Evolutionary conservation across 2,329 filamentous ascomycete genomes (phyloP), one percentile per base, ranked within the genome.

Genomic region (Fusarium sp.): DNA sequence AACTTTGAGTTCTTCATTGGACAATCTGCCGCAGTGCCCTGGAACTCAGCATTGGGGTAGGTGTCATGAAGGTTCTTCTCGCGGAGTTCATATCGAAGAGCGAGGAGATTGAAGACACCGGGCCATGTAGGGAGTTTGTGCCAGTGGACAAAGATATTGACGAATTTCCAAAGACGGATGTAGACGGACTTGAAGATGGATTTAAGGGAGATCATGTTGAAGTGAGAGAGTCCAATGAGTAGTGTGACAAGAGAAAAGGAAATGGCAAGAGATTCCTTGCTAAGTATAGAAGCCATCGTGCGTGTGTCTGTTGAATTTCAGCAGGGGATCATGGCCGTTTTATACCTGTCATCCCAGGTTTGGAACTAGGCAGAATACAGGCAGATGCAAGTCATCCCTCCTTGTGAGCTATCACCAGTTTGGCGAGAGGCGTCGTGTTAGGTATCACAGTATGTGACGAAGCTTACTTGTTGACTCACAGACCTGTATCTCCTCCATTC

Each of bases 1-100:
- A 72, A 68, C 26, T 72, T 71, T 6, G 68, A 72, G 41, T 72
- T 65, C 0, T n/a, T 69, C 68, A 71, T 72, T 0, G 63, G 68
- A 3, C 53, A 71, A 28, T 45, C 48, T 0, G 45, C 28, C 1
- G 48, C 20, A 0, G 68, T 68, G 2, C 68, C 63, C 26, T 72
- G 68, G 0, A 71, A 72, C 12, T 54, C 62, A 0, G 53, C 56
- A 22, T 50, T 33, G 4, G 68, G 63, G 30, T 60, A 71, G 4
- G 68, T 71, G n/a, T 71, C 68, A 11, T 71, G 14, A 11, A 71
- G 13, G 9, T 71, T 71, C 26, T 72, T 58, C 5, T 71, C 63
- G 1, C 63, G 68, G 12, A 71, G 68, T 13, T 71, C 68, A 38
- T 71, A 71, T 6, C 68, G 68, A 30, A 71, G 53, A 16, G 68